Percentiles rank a stretch among this genome's conserved stretches.
These are phyloP conservation scores for Kernera saxatilis DNA, from an alignment of 345 rosid species.

Conservation along the genomic window DNA sequence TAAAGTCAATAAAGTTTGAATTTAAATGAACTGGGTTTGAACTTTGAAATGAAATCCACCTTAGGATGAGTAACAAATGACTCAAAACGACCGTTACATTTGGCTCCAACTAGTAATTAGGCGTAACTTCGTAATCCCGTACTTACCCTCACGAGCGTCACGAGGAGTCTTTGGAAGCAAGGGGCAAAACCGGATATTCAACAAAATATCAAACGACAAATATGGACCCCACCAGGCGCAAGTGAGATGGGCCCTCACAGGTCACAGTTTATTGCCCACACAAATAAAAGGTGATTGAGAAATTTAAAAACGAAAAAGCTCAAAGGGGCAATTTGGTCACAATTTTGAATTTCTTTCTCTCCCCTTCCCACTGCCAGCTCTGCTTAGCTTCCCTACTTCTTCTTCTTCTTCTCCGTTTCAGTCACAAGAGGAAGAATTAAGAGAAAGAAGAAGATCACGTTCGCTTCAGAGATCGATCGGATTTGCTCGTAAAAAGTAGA, in stretches of 20 bases:
- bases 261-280: constrained; percentile 26
- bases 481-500: neutral
- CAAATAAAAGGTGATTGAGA: constrained; percentile 15
- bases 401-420: constrained; percentile 10
- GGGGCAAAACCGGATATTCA: constrained; percentile 24
- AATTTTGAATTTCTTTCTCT: constrained; percentile 38
- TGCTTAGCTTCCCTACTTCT: constrained; percentile 32
- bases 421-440: neutral
- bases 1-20: neutral
- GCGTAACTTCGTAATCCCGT: neutral
- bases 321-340: constrained; percentile 37
- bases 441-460: neutral
- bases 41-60: neutral
- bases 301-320: constrained; percentile 24
- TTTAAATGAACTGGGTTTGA: neutral
- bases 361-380: constrained; percentile 44
- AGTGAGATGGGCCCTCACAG: constrained; percentile 30
- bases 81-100: constrained; percentile 30
- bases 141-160: neutral
- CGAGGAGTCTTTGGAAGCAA: neutral
- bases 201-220: constrained; percentile 29
- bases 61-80: neutral
- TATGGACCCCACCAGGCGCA: neutral
- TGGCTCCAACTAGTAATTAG: constrained; percentile 1
- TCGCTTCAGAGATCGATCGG: neutral